Conservation (phyloP, 257 asterid genomes). For the Solanum megistacrolobum region DNA sequence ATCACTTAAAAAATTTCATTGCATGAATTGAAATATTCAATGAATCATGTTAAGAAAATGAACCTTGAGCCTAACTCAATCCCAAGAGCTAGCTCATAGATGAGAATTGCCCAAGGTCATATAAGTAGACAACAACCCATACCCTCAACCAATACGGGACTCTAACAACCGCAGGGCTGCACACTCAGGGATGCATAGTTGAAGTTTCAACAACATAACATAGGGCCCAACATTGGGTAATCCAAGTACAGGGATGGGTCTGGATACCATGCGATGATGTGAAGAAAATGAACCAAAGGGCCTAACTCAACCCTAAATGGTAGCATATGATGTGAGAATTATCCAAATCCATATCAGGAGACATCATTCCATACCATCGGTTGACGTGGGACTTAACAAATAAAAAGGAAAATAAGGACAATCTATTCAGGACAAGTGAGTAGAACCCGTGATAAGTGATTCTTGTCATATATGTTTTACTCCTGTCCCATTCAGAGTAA, state of each 20-base stretch:
- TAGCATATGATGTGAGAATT: not conserved
- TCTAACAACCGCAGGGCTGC: not conserved
- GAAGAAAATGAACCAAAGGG: not conserved
- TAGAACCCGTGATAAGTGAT: not conserved
- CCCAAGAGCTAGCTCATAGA: not conserved
- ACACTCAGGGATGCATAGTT: not conserved
- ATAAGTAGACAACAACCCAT: not conserved
- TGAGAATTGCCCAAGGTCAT: not conserved
- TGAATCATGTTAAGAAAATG: not conserved
- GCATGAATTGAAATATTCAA: not conserved
- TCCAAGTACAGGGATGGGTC: not conserved
- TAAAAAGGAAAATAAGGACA: not conserved
- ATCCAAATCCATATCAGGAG: not conserved
- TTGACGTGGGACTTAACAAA: not conserved
- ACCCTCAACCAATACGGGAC: not conserved
- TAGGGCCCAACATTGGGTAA: not conserved
- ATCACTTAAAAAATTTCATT: not conserved
- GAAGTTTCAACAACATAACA: not conserved
- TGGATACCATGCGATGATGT: not conserved
- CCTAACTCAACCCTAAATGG: not conserved
- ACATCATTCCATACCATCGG: not conserved
- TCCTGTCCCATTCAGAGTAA: not conserved
- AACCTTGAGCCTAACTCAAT: not conserved
- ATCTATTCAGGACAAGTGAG: not conserved
- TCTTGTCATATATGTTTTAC: not conserved